These are phyloP conservation scores for Tetradesmus obliquus DNA, from an alignment of 139 green algal species.

Conservation along the genomic window DNA sequence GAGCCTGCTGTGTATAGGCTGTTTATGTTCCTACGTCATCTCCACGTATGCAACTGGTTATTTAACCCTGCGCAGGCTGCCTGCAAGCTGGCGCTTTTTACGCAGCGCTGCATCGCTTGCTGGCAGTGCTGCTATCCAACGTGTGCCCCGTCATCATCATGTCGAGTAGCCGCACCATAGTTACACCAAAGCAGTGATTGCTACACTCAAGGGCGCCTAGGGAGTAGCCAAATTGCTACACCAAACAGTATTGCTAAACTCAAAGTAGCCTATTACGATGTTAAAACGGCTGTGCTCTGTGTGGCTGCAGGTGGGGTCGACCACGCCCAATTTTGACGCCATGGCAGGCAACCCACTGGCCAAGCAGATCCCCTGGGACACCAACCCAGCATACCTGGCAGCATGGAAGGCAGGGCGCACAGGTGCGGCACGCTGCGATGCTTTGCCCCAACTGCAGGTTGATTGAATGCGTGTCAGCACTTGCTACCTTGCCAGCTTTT, in stretches of 20 bases:
- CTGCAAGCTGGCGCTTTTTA: neutral
- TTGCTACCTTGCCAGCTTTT: neutral
- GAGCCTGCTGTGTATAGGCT: slow-evolving; percentile 8
- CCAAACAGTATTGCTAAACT: neutral
- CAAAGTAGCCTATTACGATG: no score
- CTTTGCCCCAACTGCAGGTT: neutral
- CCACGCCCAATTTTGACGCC: slow-evolving; percentile 84
- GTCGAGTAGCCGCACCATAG: no score
- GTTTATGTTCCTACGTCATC: neutral
- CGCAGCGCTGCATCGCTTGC: no score
- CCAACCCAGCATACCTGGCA: slow-evolving; percentile 69
- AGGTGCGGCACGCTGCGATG: slow-evolving; percentile 44
- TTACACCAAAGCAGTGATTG: no score
- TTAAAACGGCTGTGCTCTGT: neutral
- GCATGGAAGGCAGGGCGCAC: slow-evolving; percentile 76
- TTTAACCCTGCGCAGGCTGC: neutral
- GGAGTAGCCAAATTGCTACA: neutral
- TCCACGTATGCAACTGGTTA: no score
- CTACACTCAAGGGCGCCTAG: no score
- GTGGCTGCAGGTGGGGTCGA: slow-evolving; percentile 58
- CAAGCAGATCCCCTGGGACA: slow-evolving; percentile 75
- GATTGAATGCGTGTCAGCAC: neutral
- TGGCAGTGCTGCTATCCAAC: no score
- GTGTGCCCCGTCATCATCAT: no score
- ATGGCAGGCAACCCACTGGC: slow-evolving; percentile 95